Conservation (phyloP, 2,329 filamentous ascomycete genomes). For the Xylaria hypoxylon region DNA sequence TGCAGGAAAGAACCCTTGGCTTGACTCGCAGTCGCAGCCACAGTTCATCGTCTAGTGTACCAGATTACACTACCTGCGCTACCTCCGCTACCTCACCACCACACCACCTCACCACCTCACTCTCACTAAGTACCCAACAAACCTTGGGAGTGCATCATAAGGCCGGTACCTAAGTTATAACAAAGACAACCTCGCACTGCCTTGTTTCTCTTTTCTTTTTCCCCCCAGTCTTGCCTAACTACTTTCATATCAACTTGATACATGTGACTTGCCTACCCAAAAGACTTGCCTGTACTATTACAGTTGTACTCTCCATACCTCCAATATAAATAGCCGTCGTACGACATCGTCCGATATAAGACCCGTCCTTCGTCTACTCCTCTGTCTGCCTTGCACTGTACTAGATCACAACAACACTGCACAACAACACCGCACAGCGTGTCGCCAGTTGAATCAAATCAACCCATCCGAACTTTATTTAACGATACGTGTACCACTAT, state of each 20-base stretch:
- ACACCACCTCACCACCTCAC: too few species aligned
- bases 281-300: too few species aligned
- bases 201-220: constrained; percentile 29
- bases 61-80: too few species aligned
- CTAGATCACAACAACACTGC: constrained; percentile 2
- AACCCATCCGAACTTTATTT: constrained; percentile 7
- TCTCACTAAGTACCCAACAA: too few species aligned
- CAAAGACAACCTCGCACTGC: constrained; percentile 34
- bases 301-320: constrained; percentile 4
- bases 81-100: too few species aligned
- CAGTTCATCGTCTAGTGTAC: constrained; percentile 3
- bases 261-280: constrained; percentile 24
- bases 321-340: constrained; percentile 40
- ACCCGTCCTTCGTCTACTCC: constrained; percentile 1
- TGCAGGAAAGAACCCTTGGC: constrained; percentile 22
- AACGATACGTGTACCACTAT: neutral
- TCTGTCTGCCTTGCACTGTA: constrained; percentile 20
- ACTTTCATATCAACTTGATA: constrained; percentile 31
- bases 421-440: constrained; percentile 18
- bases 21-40: constrained; percentile 22
- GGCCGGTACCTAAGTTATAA: constrained; percentile 18
- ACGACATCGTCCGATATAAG: constrained; percentile 45
- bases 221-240: constrained; percentile 31
- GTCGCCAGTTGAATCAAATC: neutral
- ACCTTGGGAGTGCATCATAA: neutral